Base-by-base conservation (phyloP, 768 basidiomycete genomes). In the Rubroboletus satanas region DNA sequence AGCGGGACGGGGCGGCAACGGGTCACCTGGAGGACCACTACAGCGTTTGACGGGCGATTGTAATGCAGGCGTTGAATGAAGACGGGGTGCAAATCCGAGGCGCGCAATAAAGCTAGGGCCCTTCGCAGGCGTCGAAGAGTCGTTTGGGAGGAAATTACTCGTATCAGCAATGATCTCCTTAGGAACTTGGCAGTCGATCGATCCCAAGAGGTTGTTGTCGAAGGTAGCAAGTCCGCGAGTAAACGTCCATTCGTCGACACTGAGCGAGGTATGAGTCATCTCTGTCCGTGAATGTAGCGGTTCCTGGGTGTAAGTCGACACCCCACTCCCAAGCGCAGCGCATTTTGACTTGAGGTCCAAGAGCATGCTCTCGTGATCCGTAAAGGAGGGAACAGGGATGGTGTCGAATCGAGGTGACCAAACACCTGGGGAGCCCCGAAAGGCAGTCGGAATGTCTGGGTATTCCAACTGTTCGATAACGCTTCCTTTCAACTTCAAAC, bases 371-470 rank as follows among this genome's bases (percentile, higher is more conserved):
- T 62, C 53, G 21, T 78, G 65, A 2, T 70, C 67, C 53, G 71
- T 68, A 48, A 65, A 61, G 21, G 54, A 52, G 12, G 60, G 56
- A 14, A n/a, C 31, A 31, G 45, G 37, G 9, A 51, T 41, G 14
- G 56, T 38, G 21, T 68, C 64, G 36, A 70, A 68, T 31, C 54
- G 56, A 2, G 75, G 73, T 6, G 66, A 69, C 58, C 70, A 69
- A 21, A 63, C 51, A 7, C 67, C 60, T 0, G 73, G 66, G 4
- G 75, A 74, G 14, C 75, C 73, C 14, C 71, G 66, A 63, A 78
- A 78, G 7, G 77, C 73, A 15, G 72, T 75, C 7, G 76, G 77
- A 14, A 78, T 74, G 49, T 71, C 71, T 21, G 77, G 76, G 52
- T 78, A 78, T 7, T 67, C 57, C 56, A 61, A 15, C 15, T 56